A percentile compares a stretch with the other conserved stretches of the same genome.
Evolutionary conservation across 495 filamentous ascomycete genomes (phyloP).

Genomic region (Xylaria intraflava): DNA sequence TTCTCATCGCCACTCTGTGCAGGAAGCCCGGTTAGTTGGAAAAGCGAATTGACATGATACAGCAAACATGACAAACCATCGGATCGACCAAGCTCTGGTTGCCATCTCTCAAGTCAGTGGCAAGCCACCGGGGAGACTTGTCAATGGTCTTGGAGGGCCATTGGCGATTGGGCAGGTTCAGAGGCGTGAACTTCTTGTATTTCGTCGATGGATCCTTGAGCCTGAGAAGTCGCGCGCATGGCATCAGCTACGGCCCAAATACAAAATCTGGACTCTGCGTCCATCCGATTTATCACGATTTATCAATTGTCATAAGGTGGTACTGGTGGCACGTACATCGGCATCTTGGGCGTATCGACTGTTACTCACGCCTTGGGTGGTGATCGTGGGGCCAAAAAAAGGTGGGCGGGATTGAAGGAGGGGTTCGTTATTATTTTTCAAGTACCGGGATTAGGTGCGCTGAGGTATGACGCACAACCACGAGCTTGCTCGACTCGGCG

Average conservation of each 20-base stretch:
- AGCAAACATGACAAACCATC: conserved; percentile 55
- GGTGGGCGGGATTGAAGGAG: background rate
- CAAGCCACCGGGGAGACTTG: conserved; percentile 77
- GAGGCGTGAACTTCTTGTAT: conserved; percentile 69
- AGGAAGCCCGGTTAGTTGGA: conserved; percentile 18
- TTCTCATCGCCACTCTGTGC: conserved; percentile 85
- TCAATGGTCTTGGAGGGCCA: conserved; percentile 80
- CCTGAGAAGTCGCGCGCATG: conserved; percentile 42
- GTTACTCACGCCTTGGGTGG: background rate
- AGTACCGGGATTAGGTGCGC: too few relatives aligned
- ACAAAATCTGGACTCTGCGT: background rate
- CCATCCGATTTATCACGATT: background rate
- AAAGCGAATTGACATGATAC: background rate
- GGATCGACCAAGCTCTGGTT: conserved; percentile 85
- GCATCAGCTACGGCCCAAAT: background rate
- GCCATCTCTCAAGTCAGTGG: conserved; percentile 61
- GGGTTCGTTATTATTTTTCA: too few relatives aligned
- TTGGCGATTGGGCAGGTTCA: conserved; percentile 79
- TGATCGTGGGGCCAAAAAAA: background rate
- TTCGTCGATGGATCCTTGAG: conserved; percentile 92
- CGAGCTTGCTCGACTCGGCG: too few relatives aligned
- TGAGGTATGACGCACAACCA: too few relatives aligned
- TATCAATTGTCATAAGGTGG: conserved; percentile 1
- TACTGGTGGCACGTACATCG: conserved; percentile 22
- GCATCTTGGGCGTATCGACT: conserved; percentile 14